Conservation (phyloP, 164 flowering plant species). For the Houttuynia cordata region DNA sequence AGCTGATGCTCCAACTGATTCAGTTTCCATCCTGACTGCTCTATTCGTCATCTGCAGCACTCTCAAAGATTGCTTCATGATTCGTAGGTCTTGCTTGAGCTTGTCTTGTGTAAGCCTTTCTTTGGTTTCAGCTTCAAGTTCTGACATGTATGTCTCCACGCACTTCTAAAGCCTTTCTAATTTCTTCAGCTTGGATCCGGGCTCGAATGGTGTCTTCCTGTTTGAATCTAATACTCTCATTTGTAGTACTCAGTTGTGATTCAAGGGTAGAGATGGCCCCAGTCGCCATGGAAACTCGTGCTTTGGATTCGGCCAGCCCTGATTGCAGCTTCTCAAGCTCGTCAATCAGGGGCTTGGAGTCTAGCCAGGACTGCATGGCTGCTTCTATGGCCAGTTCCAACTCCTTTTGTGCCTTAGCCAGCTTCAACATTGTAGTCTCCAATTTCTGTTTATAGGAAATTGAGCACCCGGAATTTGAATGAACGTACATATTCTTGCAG, state of each 20-base stretch:
- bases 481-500: background rate
- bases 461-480: background rate
- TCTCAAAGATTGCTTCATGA: slow-evolving; percentile 32
- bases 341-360: slow-evolving; percentile 48
- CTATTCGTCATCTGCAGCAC: slow-evolving; percentile 25
- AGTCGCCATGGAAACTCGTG: slow-evolving; percentile 14
- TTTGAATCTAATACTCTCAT: slow-evolving; percentile 12
- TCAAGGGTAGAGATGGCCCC: slow-evolving; percentile 24
- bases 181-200: slow-evolving; percentile 13
- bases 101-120: slow-evolving; percentile 17
- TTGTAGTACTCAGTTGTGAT: slow-evolving; percentile 23
- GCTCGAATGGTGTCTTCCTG: slow-evolving; percentile 23
- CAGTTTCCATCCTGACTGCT: slow-evolving; percentile 32
- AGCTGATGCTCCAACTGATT: slow-evolving; percentile 25
- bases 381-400: slow-evolving; percentile 28
- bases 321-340: slow-evolving; percentile 38
- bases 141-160: slow-evolving; percentile 23
- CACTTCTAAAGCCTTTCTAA: slow-evolving; percentile 16
- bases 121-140: slow-evolving; percentile 13
- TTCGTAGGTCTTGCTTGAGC: slow-evolving; percentile 20
- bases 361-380: slow-evolving; percentile 43
- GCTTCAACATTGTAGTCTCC: slow-evolving; percentile 22
- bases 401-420: slow-evolving; percentile 23
- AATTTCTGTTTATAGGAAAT: background rate
- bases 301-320: slow-evolving; percentile 18